Percentiles rank a stretch among this genome's conserved stretches.
phyloP scores from a whole-genome alignment of 352 stramenopile genomes.

The Phytophthora sp. region DNA sequence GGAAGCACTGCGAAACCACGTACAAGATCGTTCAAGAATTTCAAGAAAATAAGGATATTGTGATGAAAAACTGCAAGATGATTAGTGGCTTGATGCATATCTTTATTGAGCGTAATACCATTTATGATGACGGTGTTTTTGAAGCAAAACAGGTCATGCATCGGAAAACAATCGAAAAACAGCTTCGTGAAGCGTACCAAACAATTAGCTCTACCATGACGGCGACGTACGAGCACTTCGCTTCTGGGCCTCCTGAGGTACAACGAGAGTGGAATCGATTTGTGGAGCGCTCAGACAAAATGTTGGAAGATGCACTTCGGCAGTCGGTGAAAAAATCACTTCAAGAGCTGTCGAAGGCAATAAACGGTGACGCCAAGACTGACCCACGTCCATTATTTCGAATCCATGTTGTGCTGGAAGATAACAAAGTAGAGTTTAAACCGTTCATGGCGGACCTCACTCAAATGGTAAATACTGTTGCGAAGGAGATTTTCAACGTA shows the following conservation, averaged over 20 bases:
- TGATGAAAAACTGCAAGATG: constrained; percentile 90
- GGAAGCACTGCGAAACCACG: constrained; percentile 88
- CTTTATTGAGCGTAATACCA: constrained; percentile 93
- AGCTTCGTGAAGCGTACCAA: constrained; percentile 78
- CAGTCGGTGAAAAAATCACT: constrained; percentile 95
- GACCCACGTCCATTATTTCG: constrained; percentile 92
- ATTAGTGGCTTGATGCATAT: constrained; percentile 90
- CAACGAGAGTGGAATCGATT: constrained; percentile 94
- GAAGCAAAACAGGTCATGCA: constrained; percentile 92
- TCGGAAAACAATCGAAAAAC: constrained; percentile 81
- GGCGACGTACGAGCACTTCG: constrained; percentile 93
- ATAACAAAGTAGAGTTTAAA: constrained; percentile 93
- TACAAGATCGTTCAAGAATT: constrained; percentile 92
- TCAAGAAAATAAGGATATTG: constrained; percentile 89
- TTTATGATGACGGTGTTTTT: constrained; percentile 95
- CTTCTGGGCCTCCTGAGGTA: constrained; percentile 87
- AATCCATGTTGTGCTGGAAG: constrained; percentile 94
- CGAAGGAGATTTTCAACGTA: constrained; percentile 95
- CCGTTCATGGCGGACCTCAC: constrained; percentile 95
- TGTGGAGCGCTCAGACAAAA: constrained; percentile 90
- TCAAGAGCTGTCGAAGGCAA: constrained; percentile 93
- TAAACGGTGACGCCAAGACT: constrained; percentile 94
- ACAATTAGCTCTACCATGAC: constrained; percentile 91
- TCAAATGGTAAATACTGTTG: constrained; percentile 94
- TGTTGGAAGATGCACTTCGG: constrained; percentile 90